Percentiles rank a stretch among this genome's conserved stretches.
phyloP scores from a whole-genome alignment of 2,329 filamentous ascomycete genomes.

The Calonectria pteridis region DNA sequence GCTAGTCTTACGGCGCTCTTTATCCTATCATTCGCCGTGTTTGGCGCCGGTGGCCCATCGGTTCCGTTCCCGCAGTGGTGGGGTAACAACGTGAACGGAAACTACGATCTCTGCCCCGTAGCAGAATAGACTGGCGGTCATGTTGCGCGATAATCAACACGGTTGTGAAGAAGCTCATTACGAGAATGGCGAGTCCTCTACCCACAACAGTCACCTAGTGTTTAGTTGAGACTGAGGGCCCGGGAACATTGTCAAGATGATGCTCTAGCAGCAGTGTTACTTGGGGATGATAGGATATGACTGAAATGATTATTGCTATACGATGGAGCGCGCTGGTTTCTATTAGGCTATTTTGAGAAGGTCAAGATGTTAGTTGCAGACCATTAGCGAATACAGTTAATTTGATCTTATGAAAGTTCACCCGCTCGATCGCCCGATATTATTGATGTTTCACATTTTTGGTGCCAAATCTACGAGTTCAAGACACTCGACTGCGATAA shows the following conservation, averaged over 20 bases:
- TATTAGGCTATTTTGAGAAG: neutral
- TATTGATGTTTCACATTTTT: no score
- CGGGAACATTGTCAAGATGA: neutral
- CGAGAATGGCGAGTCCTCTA: neutral
- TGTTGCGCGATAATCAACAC: neutral
- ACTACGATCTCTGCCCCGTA: constrained; percentile 62
- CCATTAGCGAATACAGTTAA: neutral
- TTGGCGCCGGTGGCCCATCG: constrained; percentile 60
- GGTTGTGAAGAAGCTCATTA: neutral
- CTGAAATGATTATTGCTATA: neutral
- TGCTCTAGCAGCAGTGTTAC: neutral
- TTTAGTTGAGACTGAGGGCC: constrained; percentile 3
- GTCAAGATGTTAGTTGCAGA: neutral
- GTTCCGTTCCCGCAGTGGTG: constrained; percentile 65
- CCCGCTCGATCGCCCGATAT: no score
- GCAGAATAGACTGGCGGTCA: constrained; percentile 40
- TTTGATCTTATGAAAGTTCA: neutral
- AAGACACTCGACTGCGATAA: no score
- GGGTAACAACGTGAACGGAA: constrained; percentile 64
- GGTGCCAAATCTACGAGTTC: no score
- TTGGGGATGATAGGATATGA: neutral
- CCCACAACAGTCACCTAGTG: constrained; percentile 2
- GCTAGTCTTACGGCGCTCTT: constrained; percentile 62
- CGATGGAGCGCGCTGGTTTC: neutral
- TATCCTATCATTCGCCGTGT: constrained; percentile 67